Conservation (phyloP, 148 eudicot genomes). For the Bassia scoparia region DNA sequence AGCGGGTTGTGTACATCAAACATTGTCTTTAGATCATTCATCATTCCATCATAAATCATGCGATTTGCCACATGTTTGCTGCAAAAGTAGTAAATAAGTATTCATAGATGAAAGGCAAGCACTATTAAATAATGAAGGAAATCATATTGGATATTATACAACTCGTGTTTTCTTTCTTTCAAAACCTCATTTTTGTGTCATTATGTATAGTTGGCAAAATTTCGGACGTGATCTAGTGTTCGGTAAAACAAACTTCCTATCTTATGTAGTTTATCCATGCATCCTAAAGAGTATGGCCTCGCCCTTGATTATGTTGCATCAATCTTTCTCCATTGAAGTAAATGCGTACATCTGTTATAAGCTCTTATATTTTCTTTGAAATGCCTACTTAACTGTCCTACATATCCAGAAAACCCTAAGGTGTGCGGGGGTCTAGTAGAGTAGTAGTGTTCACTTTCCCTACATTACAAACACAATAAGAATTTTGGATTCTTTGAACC, state of each 20-base stretch:
- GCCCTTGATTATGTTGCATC: conserved; percentile 1
- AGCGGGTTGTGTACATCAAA: background rate
- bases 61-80: too few relatives aligned
- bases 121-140: too few relatives aligned
- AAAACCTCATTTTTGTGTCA: background rate
- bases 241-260: conserved; percentile 2
- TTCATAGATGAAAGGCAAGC: too few relatives aligned
- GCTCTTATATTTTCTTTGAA: conserved; percentile 5
- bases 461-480: background rate
- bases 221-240: background rate
- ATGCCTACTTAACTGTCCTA: background rate
- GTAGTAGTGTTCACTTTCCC: background rate
- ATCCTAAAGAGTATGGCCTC: background rate
- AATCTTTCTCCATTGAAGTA: conserved; percentile 12
- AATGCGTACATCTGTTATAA: conserved; percentile 11
- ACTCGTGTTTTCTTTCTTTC: background rate
- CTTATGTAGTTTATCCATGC: background rate
- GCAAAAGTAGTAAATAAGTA: too few relatives aligned
- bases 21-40: background rate
- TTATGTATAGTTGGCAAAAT: background rate
- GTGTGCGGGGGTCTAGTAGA: background rate
- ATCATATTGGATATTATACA: too few relatives aligned
- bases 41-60: background rate
- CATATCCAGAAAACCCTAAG: background rate
- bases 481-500: background rate